Percentiles rank a stretch among this genome's conserved stretches.
These are phyloP conservation scores for Colletotrichum gigasporum DNA, from an alignment of 2,329 filamentous ascomycete genomes.

Conservation along the genomic window DNA sequence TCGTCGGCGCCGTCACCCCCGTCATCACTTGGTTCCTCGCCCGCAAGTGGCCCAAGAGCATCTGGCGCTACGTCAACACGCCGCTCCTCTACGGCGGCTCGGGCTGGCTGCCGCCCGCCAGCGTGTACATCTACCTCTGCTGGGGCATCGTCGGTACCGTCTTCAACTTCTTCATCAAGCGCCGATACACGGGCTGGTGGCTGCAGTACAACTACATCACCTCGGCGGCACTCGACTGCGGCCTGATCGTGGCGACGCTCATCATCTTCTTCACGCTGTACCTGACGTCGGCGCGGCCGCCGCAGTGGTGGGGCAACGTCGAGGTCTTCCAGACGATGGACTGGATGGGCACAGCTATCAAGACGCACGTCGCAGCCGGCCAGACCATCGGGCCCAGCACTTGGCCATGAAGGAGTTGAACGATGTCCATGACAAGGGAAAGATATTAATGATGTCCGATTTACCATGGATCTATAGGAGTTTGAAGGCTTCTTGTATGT, in stretches of 20 bases:
- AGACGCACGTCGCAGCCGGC: conserved; percentile 50
- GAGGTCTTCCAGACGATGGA: conserved; percentile 58
- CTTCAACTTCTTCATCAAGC: conserved; percentile 75
- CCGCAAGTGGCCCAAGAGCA: conserved; percentile 67
- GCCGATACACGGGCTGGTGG: conserved; percentile 77
- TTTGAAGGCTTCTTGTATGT: conserved; percentile 20
- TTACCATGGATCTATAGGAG: conserved; percentile 18
- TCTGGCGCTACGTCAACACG: conserved; percentile 72
- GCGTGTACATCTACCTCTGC: conserved; percentile 74
- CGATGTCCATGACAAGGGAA: background rate
- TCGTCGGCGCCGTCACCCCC: conserved; percentile 71
- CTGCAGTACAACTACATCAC: conserved; percentile 81
- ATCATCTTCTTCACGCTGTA: conserved; percentile 76
- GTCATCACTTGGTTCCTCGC: conserved; percentile 71
- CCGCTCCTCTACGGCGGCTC: conserved; percentile 75
- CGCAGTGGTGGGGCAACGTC: conserved; percentile 71
- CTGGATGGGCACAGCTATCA: conserved; percentile 52
- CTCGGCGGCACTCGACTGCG: conserved; percentile 75
- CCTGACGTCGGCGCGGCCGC: conserved; percentile 63
- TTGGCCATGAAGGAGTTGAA: conserved; percentile 49
- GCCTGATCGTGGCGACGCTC: conserved; percentile 72
- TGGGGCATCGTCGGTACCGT: conserved; percentile 74
- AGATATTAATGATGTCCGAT: conserved; percentile 15
- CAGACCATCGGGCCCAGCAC: conserved; percentile 61
- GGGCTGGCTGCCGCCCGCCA: conserved; percentile 73